A percentile compares a stretch with the other conserved stretches of the same genome.
Conservation (phyloP, 257 asterid genomes). For the Anisodus tanguticus region DNA sequence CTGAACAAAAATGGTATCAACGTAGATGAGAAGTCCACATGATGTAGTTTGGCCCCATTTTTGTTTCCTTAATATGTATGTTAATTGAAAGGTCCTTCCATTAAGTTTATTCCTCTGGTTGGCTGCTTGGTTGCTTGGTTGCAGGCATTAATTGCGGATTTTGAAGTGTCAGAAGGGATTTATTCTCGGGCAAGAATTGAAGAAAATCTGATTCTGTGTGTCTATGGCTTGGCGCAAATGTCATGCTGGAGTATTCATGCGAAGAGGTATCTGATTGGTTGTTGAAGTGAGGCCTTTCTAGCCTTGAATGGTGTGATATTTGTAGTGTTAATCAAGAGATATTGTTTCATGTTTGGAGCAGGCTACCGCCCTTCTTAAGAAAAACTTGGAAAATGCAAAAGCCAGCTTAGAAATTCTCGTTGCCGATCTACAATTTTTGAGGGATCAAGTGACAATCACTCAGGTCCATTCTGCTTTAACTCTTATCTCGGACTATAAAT, state of each 20-base stretch:
- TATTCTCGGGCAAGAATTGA: slow-evolving; percentile 81
- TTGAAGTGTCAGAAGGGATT: slow-evolving; percentile 96
- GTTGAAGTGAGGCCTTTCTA: slow-evolving; percentile 10
- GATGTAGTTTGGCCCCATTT: not conserved
- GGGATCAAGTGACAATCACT: slow-evolving; percentile 91
- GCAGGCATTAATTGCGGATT: slow-evolving; percentile 83
- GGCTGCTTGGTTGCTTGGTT: slow-evolving; percentile 40
- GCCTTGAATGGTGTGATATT: not conserved
- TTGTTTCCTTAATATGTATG: slow-evolving; percentile 5
- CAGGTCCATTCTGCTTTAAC: slow-evolving; percentile 55
- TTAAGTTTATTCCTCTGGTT: not conserved
- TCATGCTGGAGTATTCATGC: slow-evolving; percentile 89
- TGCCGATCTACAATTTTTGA: slow-evolving; percentile 79
- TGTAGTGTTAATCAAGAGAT: slow-evolving; percentile 22
- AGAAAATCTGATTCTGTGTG: slow-evolving; percentile 80
- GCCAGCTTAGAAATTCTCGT: slow-evolving; percentile 87
- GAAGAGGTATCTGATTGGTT: slow-evolving; percentile 62
- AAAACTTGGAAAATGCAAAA: slow-evolving; percentile 84
- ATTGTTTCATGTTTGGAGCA: slow-evolving; percentile 38
- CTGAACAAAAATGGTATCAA: not conserved
- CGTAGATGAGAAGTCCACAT: not conserved
- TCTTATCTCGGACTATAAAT: not conserved
- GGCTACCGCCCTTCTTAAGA: slow-evolving; percentile 84
- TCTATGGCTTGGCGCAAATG: slow-evolving; percentile 97
- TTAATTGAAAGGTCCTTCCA: not conserved